Evolutionary conservation across 208 protist genomes (phyloP).

Genomic region (Crithidia thermophila): DNA sequence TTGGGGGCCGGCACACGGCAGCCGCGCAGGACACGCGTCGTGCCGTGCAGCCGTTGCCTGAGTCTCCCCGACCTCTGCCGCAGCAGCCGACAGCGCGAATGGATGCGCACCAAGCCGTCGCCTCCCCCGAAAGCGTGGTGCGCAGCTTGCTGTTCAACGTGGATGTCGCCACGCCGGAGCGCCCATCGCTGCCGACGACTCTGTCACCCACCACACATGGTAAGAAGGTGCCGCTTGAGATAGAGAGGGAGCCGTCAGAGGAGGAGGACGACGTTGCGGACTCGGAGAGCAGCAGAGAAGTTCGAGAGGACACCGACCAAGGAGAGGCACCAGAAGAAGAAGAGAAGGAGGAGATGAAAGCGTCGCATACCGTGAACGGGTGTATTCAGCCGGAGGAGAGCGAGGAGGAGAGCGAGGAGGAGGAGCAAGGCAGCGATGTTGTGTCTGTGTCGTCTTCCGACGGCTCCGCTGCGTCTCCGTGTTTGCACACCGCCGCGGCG

Average conservation of each 20-base stretch:
- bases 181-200: neutral
- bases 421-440: neutral
- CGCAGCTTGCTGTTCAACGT: conserved; percentile 23
- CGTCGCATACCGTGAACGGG: too few species aligned
- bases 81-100: neutral
- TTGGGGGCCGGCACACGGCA: too few species aligned
- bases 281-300: too few species aligned
- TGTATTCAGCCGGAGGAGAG: neutral
- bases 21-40: conserved; percentile 3
- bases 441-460: neutral
- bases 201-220: neutral
- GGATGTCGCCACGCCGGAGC: neutral
- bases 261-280: neutral
- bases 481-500: too few species aligned
- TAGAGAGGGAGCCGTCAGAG: neutral
- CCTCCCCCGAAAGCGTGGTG: conserved; percentile 5
- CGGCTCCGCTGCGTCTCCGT: neutral
- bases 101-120: neutral
- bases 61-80: neutral
- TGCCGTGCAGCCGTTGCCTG: conserved; percentile 3
- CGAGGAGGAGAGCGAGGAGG: neutral
- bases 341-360: too few species aligned
- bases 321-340: too few species aligned
- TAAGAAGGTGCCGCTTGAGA: neutral
- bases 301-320: too few species aligned